A percentile compares a stretch with the other conserved stretches of the same genome.
These are phyloP conservation scores for Podospora tetraspora DNA, from an alignment of 495 filamentous ascomycete genomes.

Conservation along the genomic window DNA sequence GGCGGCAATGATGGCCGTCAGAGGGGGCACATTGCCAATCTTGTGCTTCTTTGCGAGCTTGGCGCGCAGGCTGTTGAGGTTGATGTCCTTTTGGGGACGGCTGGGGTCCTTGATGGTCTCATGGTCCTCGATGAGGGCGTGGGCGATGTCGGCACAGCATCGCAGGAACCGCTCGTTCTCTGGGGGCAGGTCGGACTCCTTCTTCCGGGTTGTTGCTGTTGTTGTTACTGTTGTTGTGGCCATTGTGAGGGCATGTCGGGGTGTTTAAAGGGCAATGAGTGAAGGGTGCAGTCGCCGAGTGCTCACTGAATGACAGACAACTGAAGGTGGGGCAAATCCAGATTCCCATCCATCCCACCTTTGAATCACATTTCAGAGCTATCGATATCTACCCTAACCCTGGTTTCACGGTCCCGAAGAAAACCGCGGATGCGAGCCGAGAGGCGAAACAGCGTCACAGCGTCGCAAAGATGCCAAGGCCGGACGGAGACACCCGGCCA, in stretches of 20 bases:
- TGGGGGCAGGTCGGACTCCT: slow-evolving; percentile 67
- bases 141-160: slow-evolving; percentile 92
- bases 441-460: neutral
- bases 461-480: neutral
- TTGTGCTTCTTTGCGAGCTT: slow-evolving; percentile 90
- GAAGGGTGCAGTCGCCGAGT: neutral
- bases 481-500: neutral
- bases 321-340: neutral
- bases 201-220: slow-evolving; percentile 39
- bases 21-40: slow-evolving; percentile 74
- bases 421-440: neutral
- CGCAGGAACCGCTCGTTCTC: slow-evolving; percentile 92
- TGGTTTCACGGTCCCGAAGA: neutral
- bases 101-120: slow-evolving; percentile 68
- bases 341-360: neutral
- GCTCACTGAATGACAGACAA: neutral
- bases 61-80: slow-evolving; percentile 82
- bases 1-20: slow-evolving; percentile 95
- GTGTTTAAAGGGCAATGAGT: neutral
- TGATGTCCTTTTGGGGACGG: slow-evolving; percentile 75
- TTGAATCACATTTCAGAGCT: neutral
- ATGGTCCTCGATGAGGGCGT: slow-evolving; percentile 85
- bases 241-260: slow-evolving; percentile 26
- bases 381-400: neutral
- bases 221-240: slow-evolving; percentile 39